These are phyloP conservation scores for Isatis tinctoria DNA, from an alignment of 345 rosid genomes.

Conservation along the genomic window DNA sequence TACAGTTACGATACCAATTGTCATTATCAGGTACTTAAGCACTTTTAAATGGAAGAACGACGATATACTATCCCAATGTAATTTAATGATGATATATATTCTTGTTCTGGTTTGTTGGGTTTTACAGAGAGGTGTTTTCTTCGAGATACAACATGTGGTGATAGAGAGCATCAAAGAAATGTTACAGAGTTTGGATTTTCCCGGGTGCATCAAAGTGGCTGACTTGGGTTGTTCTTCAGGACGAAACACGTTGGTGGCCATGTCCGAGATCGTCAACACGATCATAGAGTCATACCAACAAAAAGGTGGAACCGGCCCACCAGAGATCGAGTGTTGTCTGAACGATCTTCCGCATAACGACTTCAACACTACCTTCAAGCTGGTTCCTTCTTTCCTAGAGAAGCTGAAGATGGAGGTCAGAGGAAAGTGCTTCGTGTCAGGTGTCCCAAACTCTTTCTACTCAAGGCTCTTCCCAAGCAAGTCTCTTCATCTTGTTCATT, in stretches of 20 bases:
- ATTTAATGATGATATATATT: neutral
- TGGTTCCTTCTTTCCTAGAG: neutral
- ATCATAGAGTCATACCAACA: neutral
- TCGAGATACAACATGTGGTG: constrained; percentile 26
- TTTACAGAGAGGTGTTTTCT: neutral
- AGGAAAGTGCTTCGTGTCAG: constrained; percentile 27
- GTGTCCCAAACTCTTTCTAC: constrained; percentile 41
- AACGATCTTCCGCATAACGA: constrained; percentile 45
- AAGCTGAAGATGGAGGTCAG: neutral
- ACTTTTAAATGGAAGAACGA: neutral
- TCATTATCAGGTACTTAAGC: neutral
- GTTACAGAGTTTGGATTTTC: neutral
- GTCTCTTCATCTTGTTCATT: constrained; percentile 28
- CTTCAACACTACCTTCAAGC: constrained; percentile 26
- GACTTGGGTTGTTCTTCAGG: constrained; percentile 51
- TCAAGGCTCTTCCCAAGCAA: constrained; percentile 36
- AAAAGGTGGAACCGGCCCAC: neutral
- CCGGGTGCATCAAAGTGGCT: constrained; percentile 11
- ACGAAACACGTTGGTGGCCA: constrained; percentile 27
- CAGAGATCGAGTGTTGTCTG: constrained; percentile 27
- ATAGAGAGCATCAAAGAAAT: neutral
- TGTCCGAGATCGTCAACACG: constrained; percentile 6
- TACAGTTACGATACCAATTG: neutral
- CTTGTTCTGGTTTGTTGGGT: neutral
- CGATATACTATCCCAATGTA: neutral